phyloP scores from a whole-genome alignment of 2,329 filamentous ascomycete species.

The Microdochium paspali region DNA sequence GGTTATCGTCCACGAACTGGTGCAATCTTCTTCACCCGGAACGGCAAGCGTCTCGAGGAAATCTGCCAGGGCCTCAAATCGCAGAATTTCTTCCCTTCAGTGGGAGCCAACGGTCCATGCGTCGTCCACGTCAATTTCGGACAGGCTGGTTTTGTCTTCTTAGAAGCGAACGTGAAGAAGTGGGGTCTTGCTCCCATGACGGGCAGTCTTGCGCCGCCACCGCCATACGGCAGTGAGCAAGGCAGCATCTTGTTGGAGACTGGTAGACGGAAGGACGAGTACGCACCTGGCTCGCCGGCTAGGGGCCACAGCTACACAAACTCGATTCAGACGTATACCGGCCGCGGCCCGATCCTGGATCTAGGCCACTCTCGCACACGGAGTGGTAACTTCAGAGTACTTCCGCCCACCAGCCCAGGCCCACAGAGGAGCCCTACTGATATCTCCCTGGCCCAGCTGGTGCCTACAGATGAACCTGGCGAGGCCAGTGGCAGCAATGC shows the following conservation, averaged over 20 bases:
- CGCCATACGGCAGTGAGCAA: constrained; percentile 93
- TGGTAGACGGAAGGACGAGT: constrained; percentile 55
- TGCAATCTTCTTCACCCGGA: constrained; percentile 95
- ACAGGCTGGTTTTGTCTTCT: constrained; percentile 96
- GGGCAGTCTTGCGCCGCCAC: constrained; percentile 86
- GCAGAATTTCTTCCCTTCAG: constrained; percentile 94
- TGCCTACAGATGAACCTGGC: constrained; percentile 61
- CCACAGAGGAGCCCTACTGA: constrained; percentile 88
- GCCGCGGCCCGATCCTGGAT: constrained; percentile 31
- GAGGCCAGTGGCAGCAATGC: constrained; percentile 48
- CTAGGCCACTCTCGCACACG: constrained; percentile 64
- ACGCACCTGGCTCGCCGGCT: constrained; percentile 27
- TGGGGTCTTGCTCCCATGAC: constrained; percentile 97
- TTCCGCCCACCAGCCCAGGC: constrained; percentile 75
- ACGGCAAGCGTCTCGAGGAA: constrained; percentile 94
- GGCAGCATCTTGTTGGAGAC: constrained; percentile 91
- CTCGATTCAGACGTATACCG: constrained; percentile 32
- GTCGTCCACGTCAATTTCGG: constrained; percentile 95
- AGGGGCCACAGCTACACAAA: constrained; percentile 33
- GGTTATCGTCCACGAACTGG: constrained; percentile 92
- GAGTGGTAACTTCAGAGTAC: constrained; percentile 69
- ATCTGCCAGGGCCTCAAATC: constrained; percentile 86
- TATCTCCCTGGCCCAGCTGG: constrained; percentile 84
- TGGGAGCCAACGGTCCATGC: constrained; percentile 92
- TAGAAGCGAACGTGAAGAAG: constrained; percentile 99